Percentiles rank a stretch among this genome's conserved stretches.
Evolutionary conservation across 257 asterid genomes (phyloP).

Genomic region (Vinca minor): DNA sequence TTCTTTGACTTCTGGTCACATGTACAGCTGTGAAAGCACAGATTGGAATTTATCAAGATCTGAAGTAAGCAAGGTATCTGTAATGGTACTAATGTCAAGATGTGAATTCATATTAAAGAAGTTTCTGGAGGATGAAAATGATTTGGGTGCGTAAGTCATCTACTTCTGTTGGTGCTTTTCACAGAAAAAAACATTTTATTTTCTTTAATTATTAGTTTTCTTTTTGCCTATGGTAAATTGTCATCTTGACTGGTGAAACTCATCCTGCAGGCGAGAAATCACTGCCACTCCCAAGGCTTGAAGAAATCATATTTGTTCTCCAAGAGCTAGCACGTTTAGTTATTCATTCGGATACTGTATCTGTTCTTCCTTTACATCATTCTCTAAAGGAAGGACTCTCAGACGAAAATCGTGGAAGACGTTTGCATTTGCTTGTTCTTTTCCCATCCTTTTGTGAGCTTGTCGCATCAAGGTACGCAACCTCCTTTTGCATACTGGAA

Average conservation of each 20-base stretch:
- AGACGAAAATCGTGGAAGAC: constrained; percentile 33
- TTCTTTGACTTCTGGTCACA: constrained; percentile 21
- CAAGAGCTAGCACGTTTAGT: constrained; percentile 75
- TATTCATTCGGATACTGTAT: constrained; percentile 66
- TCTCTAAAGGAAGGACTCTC: constrained; percentile 43
- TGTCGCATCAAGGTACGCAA: constrained; percentile 71
- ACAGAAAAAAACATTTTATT: constrained; percentile 1
- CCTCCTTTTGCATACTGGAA: not conserved
- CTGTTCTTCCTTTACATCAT: constrained; percentile 61
- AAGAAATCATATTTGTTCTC: constrained; percentile 78
- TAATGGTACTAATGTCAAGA: constrained; percentile 54
- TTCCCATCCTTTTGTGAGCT: constrained; percentile 90
- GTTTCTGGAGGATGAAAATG: constrained; percentile 72
- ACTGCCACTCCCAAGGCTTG: constrained; percentile 77
- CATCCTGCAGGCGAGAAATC: constrained; percentile 53
- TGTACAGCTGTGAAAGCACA: constrained; percentile 46
- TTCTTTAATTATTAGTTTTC: constrained; percentile 1
- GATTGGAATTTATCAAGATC: constrained; percentile 55
- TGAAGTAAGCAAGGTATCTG: constrained; percentile 68
- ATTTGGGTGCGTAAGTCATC: constrained; percentile 44
- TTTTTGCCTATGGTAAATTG: not conserved
- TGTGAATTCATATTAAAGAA: constrained; percentile 77
- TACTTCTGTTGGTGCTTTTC: constrained; percentile 4
- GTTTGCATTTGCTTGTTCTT: constrained; percentile 75
- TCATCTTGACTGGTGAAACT: constrained; percentile 11